A percentile compares a stretch with the other conserved stretches of the same genome.
phyloP scores from a whole-genome alignment of 129 eudicot genomes.

The Escallonia rubra region DNA sequence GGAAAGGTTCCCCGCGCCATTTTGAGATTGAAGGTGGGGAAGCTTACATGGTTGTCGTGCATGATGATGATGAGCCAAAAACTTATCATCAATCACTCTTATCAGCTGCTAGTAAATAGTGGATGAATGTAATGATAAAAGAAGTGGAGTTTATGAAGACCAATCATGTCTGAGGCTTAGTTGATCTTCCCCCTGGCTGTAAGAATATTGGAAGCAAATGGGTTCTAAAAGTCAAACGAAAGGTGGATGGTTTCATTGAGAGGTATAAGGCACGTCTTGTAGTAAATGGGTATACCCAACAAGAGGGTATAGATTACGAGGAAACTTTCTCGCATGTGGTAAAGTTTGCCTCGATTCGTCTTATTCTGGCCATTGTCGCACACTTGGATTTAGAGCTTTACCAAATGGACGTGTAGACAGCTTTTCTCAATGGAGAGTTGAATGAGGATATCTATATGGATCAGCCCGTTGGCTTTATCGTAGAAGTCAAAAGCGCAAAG shows the following conservation, averaged over 20 bases:
- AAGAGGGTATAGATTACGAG: constrained; percentile 7
- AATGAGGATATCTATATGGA: background rate
- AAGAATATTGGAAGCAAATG: constrained; percentile 1
- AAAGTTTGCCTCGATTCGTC: constrained; percentile 3
- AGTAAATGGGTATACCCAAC: background rate
- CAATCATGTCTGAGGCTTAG: background rate
- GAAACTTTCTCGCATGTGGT: constrained; percentile 3
- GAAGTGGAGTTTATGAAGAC: background rate
- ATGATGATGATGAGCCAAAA: background rate
- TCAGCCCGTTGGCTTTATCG: background rate
- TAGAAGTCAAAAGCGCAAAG: background rate
- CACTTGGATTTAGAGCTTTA: background rate
- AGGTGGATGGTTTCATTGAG: constrained; percentile 4
- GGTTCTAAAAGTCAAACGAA: background rate
- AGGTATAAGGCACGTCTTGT: background rate
- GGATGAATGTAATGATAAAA: background rate
- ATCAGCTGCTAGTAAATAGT: background rate
- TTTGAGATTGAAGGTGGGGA: constrained; percentile 1
- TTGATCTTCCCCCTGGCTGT: background rate
- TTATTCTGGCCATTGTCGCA: constrained; percentile 1
- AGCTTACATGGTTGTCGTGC: background rate
- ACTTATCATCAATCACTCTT: background rate
- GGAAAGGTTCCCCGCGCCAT: background rate
- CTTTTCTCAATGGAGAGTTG: constrained; percentile 9
- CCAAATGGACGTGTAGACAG: constrained; percentile 2